Evolutionary conservation across 1,284 basidiomycete species (phyloP).

Genomic region (Coniferiporia sulphurascens): DNA sequence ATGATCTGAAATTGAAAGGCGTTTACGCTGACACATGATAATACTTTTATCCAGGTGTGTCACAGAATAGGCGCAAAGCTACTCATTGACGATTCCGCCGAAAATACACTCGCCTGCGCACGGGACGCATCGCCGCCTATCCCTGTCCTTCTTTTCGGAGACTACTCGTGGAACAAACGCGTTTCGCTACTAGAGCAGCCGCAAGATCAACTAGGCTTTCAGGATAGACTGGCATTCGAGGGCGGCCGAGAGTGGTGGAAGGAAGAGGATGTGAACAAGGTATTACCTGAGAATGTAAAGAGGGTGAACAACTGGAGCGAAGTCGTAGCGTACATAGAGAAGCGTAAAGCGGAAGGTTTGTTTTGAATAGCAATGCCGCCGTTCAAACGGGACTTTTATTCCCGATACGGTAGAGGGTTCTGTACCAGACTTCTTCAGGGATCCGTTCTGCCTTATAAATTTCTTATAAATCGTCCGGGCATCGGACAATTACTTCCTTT

Average conservation of each 20-base stretch:
- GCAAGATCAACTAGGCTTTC: constrained; percentile 53
- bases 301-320: constrained; percentile 55
- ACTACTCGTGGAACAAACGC: constrained; percentile 70
- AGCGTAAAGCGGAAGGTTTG: constrained; percentile 7
- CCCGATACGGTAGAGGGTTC: too few species aligned
- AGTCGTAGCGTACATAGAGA: constrained; percentile 45
- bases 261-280: constrained; percentile 38
- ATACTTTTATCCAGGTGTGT: constrained; percentile 49
- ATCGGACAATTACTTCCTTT: too few species aligned
- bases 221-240: constrained; percentile 45
- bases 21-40: too few species aligned
- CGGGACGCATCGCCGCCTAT: constrained; percentile 33
- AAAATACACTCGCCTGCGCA: constrained; percentile 65
- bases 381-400: background rate
- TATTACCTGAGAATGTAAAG: constrained; percentile 41
- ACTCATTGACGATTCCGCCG: constrained; percentile 74
- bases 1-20: too few species aligned
- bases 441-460: too few species aligned
- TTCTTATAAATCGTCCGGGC: too few species aligned
- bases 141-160: constrained; percentile 71
- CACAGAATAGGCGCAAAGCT: constrained; percentile 55
- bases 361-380: background rate
- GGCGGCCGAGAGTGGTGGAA: constrained; percentile 53
- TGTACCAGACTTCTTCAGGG: too few species aligned
- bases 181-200: constrained; percentile 40